phyloP scores from a whole-genome alignment of 345 rosid species.

The Carallia brachiata region DNA sequence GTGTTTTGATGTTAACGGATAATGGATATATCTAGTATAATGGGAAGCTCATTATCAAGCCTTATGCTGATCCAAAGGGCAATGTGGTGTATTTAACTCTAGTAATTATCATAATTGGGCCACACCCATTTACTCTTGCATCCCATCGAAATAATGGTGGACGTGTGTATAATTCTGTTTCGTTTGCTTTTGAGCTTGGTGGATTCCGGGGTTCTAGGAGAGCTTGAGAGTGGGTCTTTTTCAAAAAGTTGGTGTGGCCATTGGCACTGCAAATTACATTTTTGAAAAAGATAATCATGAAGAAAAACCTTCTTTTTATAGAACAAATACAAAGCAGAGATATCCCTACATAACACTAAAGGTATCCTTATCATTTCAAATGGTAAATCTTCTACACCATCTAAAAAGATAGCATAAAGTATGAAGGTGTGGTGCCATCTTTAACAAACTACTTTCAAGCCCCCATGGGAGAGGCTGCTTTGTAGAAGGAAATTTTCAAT shows the following conservation, averaged over 20 bases:
- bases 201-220: conserved; percentile 19
- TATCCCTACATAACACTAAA: no score
- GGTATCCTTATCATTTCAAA: not conserved
- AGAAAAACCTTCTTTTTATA: conserved; percentile 21
- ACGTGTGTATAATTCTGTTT: conserved; percentile 9
- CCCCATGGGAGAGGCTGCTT: conserved; percentile 14
- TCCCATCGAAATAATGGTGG: conserved; percentile 25
- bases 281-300: conserved; percentile 21
- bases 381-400: conserved; percentile 3
- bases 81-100: conserved; percentile 2
- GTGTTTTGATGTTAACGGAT: conserved; percentile 9
- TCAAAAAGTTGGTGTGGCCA: conserved; percentile 21
- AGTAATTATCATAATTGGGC: conserved; percentile 37
- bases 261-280: conserved; percentile 18
- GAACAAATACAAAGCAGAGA: conserved; percentile 5
- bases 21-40: conserved; percentile 5
- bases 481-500: not conserved
- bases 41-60: conserved; percentile 18
- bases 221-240: conserved; percentile 10
- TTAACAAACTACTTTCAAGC: conserved; percentile 7
- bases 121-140: conserved; percentile 36
- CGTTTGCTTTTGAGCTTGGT: conserved; percentile 2
- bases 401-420: conserved; percentile 9
- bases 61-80: not conserved
- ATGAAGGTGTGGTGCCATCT: not conserved